These are phyloP conservation scores for Dendrobium officinale DNA, from an alignment of 106 monocot species.

Conservation along the genomic window DNA sequence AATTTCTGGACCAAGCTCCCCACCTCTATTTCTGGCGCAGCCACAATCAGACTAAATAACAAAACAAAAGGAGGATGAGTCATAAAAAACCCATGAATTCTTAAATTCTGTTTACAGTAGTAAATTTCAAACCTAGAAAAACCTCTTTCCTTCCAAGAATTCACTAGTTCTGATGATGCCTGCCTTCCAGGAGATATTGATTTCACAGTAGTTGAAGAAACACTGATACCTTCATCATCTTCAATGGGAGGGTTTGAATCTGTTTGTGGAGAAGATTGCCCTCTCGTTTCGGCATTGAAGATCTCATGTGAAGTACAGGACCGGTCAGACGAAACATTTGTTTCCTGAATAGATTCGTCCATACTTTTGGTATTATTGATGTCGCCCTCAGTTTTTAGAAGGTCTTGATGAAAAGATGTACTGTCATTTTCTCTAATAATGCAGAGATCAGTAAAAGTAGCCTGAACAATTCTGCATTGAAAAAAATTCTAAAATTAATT, in stretches of 20 bases:
- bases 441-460: slow-evolving; percentile 39
- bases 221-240: slow-evolving; percentile 12
- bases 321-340: slow-evolving; percentile 17
- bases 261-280: neutral
- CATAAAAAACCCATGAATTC: neutral
- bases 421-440: slow-evolving; percentile 2
- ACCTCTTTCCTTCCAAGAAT: slow-evolving; percentile 64
- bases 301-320: neutral
- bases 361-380: neutral
- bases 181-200: slow-evolving; percentile 38
- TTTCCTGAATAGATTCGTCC: slow-evolving; percentile 15
- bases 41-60: slow-evolving; percentile 75
- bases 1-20: slow-evolving; percentile 46
- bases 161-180: slow-evolving; percentile 42
- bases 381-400: slow-evolving; percentile 9
- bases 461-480: slow-evolving; percentile 54
- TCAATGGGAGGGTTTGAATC: slow-evolving; percentile 9
- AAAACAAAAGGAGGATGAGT: neutral
- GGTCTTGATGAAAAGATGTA: slow-evolving; percentile 9
- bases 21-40: slow-evolving; percentile 64
- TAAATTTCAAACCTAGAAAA: slow-evolving; percentile 58
- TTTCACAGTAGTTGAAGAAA: slow-evolving; percentile 21
- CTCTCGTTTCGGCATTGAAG: neutral
- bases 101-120: neutral
- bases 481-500: slow-evolving; percentile 1